phyloP scores from a whole-genome alignment of 2,329 filamentous ascomycete species.

The Ophiocordyceps robertsii region DNA sequence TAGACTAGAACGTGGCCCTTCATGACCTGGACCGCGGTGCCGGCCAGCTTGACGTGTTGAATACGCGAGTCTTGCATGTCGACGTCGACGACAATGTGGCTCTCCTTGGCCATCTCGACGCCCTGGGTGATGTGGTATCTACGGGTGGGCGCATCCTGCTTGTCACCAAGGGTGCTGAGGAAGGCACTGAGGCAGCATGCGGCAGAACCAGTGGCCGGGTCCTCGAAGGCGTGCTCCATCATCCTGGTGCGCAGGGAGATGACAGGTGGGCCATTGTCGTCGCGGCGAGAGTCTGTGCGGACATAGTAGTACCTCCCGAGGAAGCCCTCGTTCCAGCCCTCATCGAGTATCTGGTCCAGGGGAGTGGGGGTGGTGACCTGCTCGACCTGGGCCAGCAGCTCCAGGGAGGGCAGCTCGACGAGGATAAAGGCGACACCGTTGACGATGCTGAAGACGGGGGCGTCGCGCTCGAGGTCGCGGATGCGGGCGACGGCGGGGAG shows the following conservation, averaged over 20 bases:
- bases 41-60: slow-evolving; percentile 17
- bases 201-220: slow-evolving; percentile 51
- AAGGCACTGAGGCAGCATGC: slow-evolving; percentile 43
- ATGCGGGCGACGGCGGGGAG: slow-evolving; percentile 16
- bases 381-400: slow-evolving; percentile 34
- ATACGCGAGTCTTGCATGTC: slow-evolving; percentile 15
- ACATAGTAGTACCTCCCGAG: slow-evolving; percentile 48
- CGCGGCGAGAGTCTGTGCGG: slow-evolving; percentile 15
- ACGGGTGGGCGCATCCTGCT: slow-evolving; percentile 13
- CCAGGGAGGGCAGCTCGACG: slow-evolving; percentile 45
- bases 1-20: slow-evolving; percentile 16
- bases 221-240: slow-evolving; percentile 38
- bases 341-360: slow-evolving; percentile 27
- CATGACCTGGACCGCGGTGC: slow-evolving; percentile 22
- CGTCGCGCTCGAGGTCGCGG: slow-evolving; percentile 21
- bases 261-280: slow-evolving; percentile 12
- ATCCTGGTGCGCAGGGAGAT: slow-evolving; percentile 43
- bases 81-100: slow-evolving; percentile 36
- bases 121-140: slow-evolving; percentile 48
- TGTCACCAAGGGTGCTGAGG: slow-evolving; percentile 29
- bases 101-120: slow-evolving; percentile 51
- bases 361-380: slow-evolving; percentile 19
- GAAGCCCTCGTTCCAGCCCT: slow-evolving; percentile 42
- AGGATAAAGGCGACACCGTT: slow-evolving; percentile 64
- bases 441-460: slow-evolving; percentile 49